A percentile compares a stretch with the other conserved stretches of the same genome.
phyloP scores from a whole-genome alignment of 192 early-diverging fungal genomes.

The Backusella tarrabulga region DNA sequence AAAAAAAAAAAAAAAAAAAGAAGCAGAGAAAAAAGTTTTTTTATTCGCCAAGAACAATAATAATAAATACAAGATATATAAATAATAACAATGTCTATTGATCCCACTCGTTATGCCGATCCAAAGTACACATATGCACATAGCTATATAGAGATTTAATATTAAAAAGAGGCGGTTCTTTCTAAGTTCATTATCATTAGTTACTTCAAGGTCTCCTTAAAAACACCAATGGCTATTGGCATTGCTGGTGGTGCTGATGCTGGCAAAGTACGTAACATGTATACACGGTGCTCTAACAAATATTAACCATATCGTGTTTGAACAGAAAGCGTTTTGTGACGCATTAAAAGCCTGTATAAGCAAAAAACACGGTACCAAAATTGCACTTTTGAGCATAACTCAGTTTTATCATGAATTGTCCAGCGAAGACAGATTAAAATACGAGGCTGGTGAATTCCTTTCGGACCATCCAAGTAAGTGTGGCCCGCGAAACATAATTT shows the following conservation, averaged over 20 bases:
- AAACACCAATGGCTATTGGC: constrained; percentile 48
- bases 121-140: constrained; percentile 7
- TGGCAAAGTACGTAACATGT: constrained; percentile 42
- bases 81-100: constrained; percentile 18
- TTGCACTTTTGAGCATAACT: constrained; percentile 60
- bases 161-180: neutral
- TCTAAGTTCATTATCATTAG: neutral
- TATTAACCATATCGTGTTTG: constrained; percentile 30
- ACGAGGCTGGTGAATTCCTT: constrained; percentile 53
- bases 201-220: constrained; percentile 27
- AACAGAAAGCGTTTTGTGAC: constrained; percentile 23
- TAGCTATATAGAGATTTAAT: too few species aligned
- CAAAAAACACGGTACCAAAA: constrained; percentile 24
- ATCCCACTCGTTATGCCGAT: constrained; percentile 13
- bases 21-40: neutral
- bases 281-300: neutral
- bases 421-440: constrained; percentile 48
- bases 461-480: constrained; percentile 63
- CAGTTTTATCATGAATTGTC: constrained; percentile 64
- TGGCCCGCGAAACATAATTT: too few species aligned
- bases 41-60: neutral
- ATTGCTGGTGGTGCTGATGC: constrained; percentile 50
- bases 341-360: constrained; percentile 6
- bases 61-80: neutral
- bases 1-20: too few species aligned